phyloP scores from a whole-genome alignment of 2,329 filamentous ascomycete species.

The Verticillium dahliae region DNA sequence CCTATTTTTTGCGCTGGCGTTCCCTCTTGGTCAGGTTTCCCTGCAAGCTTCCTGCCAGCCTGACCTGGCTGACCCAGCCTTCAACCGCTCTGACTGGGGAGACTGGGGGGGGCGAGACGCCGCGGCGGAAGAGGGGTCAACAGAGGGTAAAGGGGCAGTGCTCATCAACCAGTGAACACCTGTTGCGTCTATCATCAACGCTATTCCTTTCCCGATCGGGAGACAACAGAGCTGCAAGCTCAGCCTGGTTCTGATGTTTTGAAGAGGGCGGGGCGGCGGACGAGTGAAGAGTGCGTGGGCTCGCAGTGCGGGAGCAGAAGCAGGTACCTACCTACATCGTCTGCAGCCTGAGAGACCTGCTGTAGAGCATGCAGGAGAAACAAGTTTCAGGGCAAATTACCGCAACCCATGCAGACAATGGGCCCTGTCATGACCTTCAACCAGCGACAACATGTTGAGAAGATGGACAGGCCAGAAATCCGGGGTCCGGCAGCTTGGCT shows the following conservation, averaged over 20 bases:
- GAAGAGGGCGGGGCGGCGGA: not conserved
- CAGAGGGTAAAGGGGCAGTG: not conserved
- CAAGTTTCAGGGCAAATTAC: not conserved
- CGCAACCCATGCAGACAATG: not conserved
- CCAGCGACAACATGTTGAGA: not conserved
- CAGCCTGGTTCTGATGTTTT: not conserved
- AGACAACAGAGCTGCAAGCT: not conserved
- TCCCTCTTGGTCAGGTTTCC: not conserved
- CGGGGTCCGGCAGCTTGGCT: not conserved
- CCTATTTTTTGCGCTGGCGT: conserved; percentile 8
- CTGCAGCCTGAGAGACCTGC: not conserved
- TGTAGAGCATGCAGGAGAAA: not conserved
- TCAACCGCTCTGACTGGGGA: not conserved
- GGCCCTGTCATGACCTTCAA: too few species aligned
- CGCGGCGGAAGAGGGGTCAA: not conserved
- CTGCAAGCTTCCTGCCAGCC: not conserved
- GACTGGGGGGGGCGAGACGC: not conserved
- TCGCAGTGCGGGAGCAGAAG: not conserved
- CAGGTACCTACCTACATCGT: not conserved
- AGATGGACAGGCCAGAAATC: not conserved
- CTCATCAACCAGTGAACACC: not conserved
- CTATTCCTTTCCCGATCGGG: not conserved
- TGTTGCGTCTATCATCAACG: not conserved
- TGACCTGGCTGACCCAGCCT: not conserved
- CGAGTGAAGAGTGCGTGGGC: not conserved